Percentiles rank a stretch among this genome's conserved stretches.
Evolutionary conservation across 2,329 filamentous ascomycete species (phyloP).

Genomic region (Dothistroma septosporum): DNA sequence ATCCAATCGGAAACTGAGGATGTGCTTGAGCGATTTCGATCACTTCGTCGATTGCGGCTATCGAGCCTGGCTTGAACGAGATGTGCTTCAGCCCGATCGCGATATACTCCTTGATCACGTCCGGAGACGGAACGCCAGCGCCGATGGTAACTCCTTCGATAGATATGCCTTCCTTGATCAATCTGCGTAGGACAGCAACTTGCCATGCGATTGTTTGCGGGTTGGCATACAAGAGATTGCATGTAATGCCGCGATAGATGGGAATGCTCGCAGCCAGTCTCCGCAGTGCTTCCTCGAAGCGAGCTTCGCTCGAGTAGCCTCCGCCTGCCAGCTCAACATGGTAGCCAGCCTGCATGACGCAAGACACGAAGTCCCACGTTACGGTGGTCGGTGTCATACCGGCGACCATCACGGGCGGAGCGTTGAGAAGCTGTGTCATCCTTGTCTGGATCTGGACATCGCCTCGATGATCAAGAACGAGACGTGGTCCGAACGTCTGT

Average conservation of each 20-base stretch:
- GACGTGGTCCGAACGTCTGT: constrained; percentile 70
- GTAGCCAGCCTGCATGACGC: constrained; percentile 85
- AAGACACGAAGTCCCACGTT: constrained; percentile 80
- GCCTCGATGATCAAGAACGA: constrained; percentile 80
- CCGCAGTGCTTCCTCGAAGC: constrained; percentile 70
- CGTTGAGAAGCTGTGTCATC: constrained; percentile 76
- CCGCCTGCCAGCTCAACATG: constrained; percentile 82
- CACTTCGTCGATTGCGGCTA: constrained; percentile 71
- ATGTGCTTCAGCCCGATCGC: constrained; percentile 84
- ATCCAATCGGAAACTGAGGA: constrained; percentile 76
- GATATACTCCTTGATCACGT: constrained; percentile 85
- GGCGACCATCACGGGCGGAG: constrained; percentile 79
- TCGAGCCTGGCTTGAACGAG: constrained; percentile 84
- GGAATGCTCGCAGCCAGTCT: constrained; percentile 80
- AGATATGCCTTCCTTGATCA: constrained; percentile 75
- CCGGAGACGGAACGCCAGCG: constrained; percentile 83
- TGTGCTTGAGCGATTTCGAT: constrained; percentile 87
- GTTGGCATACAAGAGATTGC: constrained; percentile 86
- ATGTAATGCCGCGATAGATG: constrained; percentile 76
- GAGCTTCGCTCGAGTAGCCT: constrained; percentile 74
- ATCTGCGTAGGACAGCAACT: constrained; percentile 71
- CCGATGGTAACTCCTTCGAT: constrained; percentile 90
- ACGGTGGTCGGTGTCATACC: constrained; percentile 88
- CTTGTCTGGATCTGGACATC: constrained; percentile 89
- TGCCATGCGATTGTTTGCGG: constrained; percentile 85